Percentiles rank a stretch among this genome's conserved stretches.
Conservation (phyloP, 2,329 filamentous ascomycete genomes). For the Curvularia spicifera region DNA sequence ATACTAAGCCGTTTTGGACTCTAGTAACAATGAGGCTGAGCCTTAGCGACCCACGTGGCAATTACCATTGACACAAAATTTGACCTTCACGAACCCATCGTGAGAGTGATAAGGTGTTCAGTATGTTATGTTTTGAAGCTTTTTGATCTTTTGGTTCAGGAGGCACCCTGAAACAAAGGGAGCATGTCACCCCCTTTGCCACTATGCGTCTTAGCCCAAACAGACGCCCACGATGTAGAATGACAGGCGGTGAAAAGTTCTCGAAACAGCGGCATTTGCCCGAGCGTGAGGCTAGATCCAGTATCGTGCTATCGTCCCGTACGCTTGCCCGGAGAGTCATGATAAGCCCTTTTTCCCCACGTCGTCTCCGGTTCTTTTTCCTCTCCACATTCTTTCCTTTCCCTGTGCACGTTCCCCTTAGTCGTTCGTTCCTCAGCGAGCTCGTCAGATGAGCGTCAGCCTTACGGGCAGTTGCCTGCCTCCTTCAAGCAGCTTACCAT, state of each 20-base stretch:
- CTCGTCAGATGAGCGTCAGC: conserved; percentile 36
- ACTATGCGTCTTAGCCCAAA: background rate
- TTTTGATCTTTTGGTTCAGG: background rate
- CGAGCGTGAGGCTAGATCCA: conserved; percentile 41
- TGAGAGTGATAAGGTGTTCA: background rate
- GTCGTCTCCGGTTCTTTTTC: conserved; percentile 25
- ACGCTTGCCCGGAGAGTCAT: conserved; percentile 7
- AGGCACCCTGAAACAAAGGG: background rate
- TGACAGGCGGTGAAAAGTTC: conserved; percentile 45
- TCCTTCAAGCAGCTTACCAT: conserved; percentile 44
- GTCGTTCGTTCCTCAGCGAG: conserved; percentile 10
- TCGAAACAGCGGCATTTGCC: conserved; percentile 27
- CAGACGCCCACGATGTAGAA: conserved; percentile 31
- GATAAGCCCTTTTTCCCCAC: conserved; percentile 27
- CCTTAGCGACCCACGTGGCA: conserved; percentile 22
- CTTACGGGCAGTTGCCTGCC: conserved; percentile 35
- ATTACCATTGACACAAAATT: conserved; percentile 14
- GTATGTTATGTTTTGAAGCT: background rate
- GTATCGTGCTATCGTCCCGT: conserved; percentile 26
- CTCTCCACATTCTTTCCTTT: conserved; percentile 11
- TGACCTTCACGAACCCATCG: background rate
- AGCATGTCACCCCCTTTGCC: background rate
- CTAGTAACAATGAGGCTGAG: conserved; percentile 17
- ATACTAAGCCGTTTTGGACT: background rate
- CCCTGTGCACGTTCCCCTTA: conserved; percentile 6